Conservation (phyloP, 2,329 filamentous ascomycete genomes). For the Alternaria infectoria region DNA sequence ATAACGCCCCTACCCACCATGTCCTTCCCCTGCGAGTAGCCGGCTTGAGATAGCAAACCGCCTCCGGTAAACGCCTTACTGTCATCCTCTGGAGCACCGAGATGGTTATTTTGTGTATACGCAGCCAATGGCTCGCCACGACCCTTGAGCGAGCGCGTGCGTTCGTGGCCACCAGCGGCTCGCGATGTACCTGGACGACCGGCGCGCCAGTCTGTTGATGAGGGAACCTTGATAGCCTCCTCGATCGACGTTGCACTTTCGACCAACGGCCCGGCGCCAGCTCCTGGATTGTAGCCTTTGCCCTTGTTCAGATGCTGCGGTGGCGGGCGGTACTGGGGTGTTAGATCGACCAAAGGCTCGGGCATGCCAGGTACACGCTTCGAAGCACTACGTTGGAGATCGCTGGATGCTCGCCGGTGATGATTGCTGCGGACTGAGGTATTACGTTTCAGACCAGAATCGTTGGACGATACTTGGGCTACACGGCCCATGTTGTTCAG, state of each 20-base stretch:
- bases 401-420: slow-evolving; percentile 41
- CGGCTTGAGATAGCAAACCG: slow-evolving; percentile 51
- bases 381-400: slow-evolving; percentile 56
- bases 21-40: slow-evolving; percentile 48
- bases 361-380: slow-evolving; percentile 49
- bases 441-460: slow-evolving; percentile 37
- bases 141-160: slow-evolving; percentile 43
- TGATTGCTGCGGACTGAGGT: slow-evolving; percentile 42
- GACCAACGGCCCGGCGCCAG: slow-evolving; percentile 51
- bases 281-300: slow-evolving; percentile 54
- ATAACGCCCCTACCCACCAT: slow-evolving; percentile 53
- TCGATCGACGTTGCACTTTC: slow-evolving; percentile 55
- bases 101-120: slow-evolving; percentile 44
- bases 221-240: slow-evolving; percentile 51
- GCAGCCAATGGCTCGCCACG: slow-evolving; percentile 42
- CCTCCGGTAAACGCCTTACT: slow-evolving; percentile 53
- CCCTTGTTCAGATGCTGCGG: slow-evolving; percentile 65
- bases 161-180: slow-evolving; percentile 32
- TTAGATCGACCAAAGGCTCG: slow-evolving; percentile 72
- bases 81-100: slow-evolving; percentile 37
- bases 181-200: slow-evolving; percentile 35
- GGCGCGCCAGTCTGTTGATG: slow-evolving; percentile 54
- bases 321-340: slow-evolving; percentile 68
- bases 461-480: slow-evolving; percentile 32
- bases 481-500: slow-evolving; percentile 54